Conservation (phyloP, 1,139 yeast species). For the Yamadazyma atlantica region DNA sequence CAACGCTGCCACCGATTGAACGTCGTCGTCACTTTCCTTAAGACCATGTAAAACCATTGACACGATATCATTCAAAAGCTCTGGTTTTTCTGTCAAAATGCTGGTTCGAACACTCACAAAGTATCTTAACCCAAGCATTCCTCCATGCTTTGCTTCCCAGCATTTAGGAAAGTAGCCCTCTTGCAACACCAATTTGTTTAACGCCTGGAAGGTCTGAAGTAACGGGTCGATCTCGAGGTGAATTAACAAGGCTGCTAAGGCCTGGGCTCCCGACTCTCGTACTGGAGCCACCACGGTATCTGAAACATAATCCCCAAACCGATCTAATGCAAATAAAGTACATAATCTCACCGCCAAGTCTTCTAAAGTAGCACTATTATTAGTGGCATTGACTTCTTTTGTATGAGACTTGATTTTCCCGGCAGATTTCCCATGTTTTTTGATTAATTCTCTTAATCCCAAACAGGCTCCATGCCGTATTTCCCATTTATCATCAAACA, state of each 20-base stretch:
- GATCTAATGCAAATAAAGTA: conserved; percentile 85
- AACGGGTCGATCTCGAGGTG: conserved; percentile 61
- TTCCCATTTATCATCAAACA: conserved; percentile 91
- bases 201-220: conserved; percentile 60
- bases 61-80: conserved; percentile 69
- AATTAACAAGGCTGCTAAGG: conserved; percentile 81
- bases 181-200: conserved; percentile 74
- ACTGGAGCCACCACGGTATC: conserved; percentile 99
- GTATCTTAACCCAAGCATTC: conserved; percentile 89
- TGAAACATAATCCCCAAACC: conserved; percentile 96
- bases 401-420: conserved; percentile 75
- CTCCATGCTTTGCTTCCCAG: conserved; percentile 99
- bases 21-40: conserved; percentile 87
- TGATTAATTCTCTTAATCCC: conserved; percentile 85
- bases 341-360: conserved; percentile 85
- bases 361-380: conserved; percentile 73
- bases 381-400: conserved; percentile 56
- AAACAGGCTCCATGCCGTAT: conserved; percentile 93
- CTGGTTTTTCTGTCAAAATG: conserved; percentile 57
- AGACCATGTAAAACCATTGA: conserved; percentile 87
- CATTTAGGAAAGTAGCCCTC: conserved; percentile 41
- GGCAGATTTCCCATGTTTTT: conserved; percentile 82
- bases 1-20: conserved; percentile 95
- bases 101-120: conserved; percentile 89
- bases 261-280: conserved; percentile 93